A percentile compares a stretch with the other conserved stretches of the same genome.
These are phyloP conservation scores for Ganoderma multipileum DNA, from an alignment of 1,284 basidiomycete species.

Conservation along the genomic window DNA sequence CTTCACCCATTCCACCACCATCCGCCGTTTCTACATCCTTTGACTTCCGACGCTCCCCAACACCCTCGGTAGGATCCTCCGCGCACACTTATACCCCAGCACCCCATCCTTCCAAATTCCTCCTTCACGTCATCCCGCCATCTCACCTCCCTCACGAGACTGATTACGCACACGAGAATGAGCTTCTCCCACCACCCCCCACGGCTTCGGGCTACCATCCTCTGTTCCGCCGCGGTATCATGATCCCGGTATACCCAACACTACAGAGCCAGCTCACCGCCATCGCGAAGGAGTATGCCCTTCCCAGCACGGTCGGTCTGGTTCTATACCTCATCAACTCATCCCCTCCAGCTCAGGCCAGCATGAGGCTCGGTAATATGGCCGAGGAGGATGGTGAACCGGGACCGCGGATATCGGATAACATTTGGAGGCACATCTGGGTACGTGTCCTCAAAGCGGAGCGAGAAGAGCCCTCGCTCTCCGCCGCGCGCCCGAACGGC, in stretches of 20 bases:
- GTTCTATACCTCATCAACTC: constrained; percentile 75
- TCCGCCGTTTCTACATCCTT: constrained; percentile 45
- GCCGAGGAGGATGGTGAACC: constrained; percentile 47
- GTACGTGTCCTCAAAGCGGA: constrained; percentile 70
- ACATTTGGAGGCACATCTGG: constrained; percentile 87
- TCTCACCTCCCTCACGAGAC: constrained; percentile 66
- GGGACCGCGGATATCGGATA: constrained; percentile 81
- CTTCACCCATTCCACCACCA: constrained; percentile 37
- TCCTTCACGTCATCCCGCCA: constrained; percentile 82
- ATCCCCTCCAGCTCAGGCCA: constrained; percentile 34
- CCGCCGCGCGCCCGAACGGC: constrained; percentile 48
- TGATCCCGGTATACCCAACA: constrained; percentile 76
- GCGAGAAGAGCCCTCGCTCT: constrained; percentile 57
- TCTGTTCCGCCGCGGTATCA: constrained; percentile 77
- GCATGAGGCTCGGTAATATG: constrained; percentile 22
- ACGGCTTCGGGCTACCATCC: constrained; percentile 76
- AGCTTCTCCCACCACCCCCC: constrained; percentile 57
- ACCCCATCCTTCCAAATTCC: constrained; percentile 61
- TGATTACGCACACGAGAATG: constrained; percentile 48
- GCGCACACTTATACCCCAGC: constrained; percentile 48
- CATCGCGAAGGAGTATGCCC: constrained; percentile 88
- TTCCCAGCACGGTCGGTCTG: constrained; percentile 81
- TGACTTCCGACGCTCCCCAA: constrained; percentile 59
- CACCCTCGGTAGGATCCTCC: constrained; percentile 54
- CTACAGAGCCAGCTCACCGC: constrained; percentile 75